A percentile compares a stretch with the other conserved stretches of the same genome.
These are phyloP conservation scores for Secale cereale DNA, from an alignment of 176 grass and related monocot species.

Conservation along the genomic window DNA sequence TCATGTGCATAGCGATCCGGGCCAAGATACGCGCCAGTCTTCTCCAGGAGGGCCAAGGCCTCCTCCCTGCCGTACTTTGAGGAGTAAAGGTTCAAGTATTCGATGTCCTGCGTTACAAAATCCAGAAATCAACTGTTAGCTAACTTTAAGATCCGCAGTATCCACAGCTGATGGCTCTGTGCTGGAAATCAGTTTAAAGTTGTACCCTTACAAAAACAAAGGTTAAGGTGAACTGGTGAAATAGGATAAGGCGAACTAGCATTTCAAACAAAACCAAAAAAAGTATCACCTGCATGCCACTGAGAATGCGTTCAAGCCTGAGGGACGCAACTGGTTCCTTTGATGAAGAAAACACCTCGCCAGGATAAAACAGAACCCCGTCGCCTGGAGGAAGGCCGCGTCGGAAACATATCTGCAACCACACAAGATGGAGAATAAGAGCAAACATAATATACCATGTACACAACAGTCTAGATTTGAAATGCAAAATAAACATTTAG, in stretches of 20 bases:
- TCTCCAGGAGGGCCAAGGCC: conserved; percentile 63
- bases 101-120: conserved; percentile 57
- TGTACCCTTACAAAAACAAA: background rate
- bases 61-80: conserved; percentile 68
- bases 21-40: conserved; percentile 68
- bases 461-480: background rate
- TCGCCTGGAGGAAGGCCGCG: conserved; percentile 95
- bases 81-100: conserved; percentile 96
- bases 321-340: conserved; percentile 84
- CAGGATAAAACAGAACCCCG: conserved; percentile 92
- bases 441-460: background rate
- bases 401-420: conserved; percentile 72
- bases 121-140: background rate
- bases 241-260: background rate
- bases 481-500: background rate
- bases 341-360: conserved; percentile 92
- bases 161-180: background rate
- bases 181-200: background rate
- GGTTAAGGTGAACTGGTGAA: background rate
- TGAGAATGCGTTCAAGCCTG: conserved; percentile 88
- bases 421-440: conserved; percentile 4
- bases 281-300: conserved; percentile 92
- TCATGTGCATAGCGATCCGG: conserved; percentile 81
- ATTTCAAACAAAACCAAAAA: background rate
- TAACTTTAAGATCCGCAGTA: background rate